Conservation (phyloP, 164 flowering plant species). For the Tetrastigma voinierianum region DNA sequence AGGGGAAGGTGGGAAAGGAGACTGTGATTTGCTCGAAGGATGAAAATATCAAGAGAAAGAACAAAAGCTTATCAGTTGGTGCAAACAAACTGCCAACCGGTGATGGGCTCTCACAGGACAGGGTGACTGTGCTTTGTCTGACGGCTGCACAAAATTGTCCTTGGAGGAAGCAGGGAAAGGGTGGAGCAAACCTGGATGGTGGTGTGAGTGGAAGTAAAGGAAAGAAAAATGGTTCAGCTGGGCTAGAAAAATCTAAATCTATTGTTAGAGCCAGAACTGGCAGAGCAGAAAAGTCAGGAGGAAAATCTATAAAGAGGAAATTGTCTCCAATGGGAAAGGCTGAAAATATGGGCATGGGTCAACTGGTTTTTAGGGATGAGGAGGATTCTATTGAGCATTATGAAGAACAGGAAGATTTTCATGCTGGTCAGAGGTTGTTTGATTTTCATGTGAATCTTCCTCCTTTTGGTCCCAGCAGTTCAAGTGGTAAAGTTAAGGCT, state of each 20-base stretch:
- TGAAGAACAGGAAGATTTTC: conserved; percentile 17
- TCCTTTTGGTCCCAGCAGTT: conserved; percentile 33
- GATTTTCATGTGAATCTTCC: conserved; percentile 28
- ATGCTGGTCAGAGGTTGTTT: conserved; percentile 7
- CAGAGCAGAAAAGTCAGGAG: conserved; percentile 4
- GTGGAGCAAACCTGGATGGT: conserved; percentile 6
- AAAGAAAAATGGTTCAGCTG: conserved; percentile 17
- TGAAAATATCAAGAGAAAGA: conserved; percentile 10
- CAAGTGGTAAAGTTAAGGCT: conserved; percentile 15
- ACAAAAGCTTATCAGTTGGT: conserved; percentile 2
- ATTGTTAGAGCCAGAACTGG: conserved; percentile 1
- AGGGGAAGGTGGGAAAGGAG: conserved; percentile 6
- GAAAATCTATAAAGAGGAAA: conserved; percentile 14
- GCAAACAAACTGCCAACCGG: conserved; percentile 6
- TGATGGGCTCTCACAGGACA: conserved; percentile 12
- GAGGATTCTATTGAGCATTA: conserved; percentile 14
- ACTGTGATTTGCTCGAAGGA: conserved; percentile 8
- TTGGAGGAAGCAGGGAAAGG: conserved; percentile 44
- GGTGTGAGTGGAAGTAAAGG: conserved; percentile 18
- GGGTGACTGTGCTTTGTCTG: conserved; percentile 39
- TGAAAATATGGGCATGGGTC: conserved; percentile 4
- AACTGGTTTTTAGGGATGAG: conserved; percentile 14
- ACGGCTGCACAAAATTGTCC: conserved; percentile 55
- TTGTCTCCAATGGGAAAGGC: conserved; percentile 3
- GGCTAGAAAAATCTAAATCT: conserved; percentile 8